Evolutionary conservation across 495 filamentous ascomycete genomes (phyloP), one percentile per base, ranked within the genome.

Genomic region (Symbiotaphrina buchneri): DNA sequence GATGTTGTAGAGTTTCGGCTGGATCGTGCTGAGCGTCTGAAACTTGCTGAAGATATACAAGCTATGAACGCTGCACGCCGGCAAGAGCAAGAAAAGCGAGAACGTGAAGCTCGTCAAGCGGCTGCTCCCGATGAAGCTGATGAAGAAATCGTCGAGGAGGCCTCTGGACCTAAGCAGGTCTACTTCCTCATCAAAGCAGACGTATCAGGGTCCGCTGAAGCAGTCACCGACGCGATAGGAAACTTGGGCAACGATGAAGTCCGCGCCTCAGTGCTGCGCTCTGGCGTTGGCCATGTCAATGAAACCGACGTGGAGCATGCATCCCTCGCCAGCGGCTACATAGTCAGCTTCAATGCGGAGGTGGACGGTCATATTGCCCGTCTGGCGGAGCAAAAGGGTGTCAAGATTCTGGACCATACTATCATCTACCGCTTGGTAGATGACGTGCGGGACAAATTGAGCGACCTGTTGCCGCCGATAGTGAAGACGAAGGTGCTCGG

Each of bases 391-490:
- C 44, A 53, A 1, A 55, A 60, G 28, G 66, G 70, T 6, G 83
- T 97, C 21, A 54, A 50, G 25, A 74, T 99, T 15, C 42, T 94
- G 39, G 71, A 92, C 31, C 71, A 85, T 44, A 93, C 74, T 39
- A 68, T 99, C 41, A 99, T 99, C 40, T 95, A 99, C 47, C 70
- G 74, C 33, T 59, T 95, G 6, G 66, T 79, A 6, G 84, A 95
- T 43, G 75, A 80, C 32, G 73, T 93, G 28, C 74, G 68, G 45
- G 65, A 48, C 0, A 60, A 53, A 22, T 43, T 99, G 34, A 71
- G 63, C 35, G 66, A 72, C 35, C 53, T 67, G 27, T 59, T 99
- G 11, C 38, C 74, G 5, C 74, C 74, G 15, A 45, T 49, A 0
- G 51, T 87, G 19, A 70, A 60, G 13, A 55, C 58, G 28, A 67